Evolutionary conservation across 176 grass and related monocot species (phyloP).

Genomic region (Aegilops tauschii): DNA sequence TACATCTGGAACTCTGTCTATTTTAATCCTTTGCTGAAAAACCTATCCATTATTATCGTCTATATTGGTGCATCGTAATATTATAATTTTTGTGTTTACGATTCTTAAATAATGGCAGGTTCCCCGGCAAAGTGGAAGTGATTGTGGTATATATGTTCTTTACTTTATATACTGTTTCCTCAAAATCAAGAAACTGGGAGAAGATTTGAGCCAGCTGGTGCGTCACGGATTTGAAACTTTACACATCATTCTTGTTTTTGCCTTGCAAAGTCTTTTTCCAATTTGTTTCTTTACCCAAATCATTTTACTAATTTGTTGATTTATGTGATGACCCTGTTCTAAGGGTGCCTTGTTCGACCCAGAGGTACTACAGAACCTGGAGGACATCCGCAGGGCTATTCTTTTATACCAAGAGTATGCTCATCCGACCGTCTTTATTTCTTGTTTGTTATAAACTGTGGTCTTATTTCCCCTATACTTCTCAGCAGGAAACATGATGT

Average conservation of each 20-base stretch:
- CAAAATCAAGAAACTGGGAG: slow-evolving; percentile 28
- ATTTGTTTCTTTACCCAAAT: background rate
- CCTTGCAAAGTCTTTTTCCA: background rate
- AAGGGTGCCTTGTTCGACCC: slow-evolving; percentile 56
- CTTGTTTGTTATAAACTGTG: background rate
- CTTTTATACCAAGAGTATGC: slow-evolving; percentile 54
- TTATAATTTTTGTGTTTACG: background rate
- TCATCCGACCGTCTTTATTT: slow-evolving; percentile 9
- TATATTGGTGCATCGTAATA: slow-evolving; percentile 3
- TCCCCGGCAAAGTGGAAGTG: slow-evolving; percentile 74
- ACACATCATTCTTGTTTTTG: slow-evolving; percentile 6
- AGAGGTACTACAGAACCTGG: slow-evolving; percentile 67
- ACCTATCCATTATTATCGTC: background rate
- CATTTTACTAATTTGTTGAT: slow-evolving; percentile 5
- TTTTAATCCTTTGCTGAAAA: no score
- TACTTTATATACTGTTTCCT: slow-evolving; percentile 81
- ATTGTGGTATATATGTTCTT: slow-evolving; percentile 91
- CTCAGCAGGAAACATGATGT: background rate
- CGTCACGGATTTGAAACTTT: slow-evolving; percentile 25
- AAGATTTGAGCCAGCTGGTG: slow-evolving; percentile 30
- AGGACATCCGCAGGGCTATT: slow-evolving; percentile 32
- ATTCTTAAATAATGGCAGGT: slow-evolving; percentile 50
- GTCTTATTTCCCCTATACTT: background rate
- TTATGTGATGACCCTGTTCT: slow-evolving; percentile 34
- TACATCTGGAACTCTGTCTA: background rate